Evolutionary conservation across 2,329 filamentous ascomycete genomes (phyloP), one percentile per base, ranked within the genome.

Genomic region (Colletotrichum echinochloae): DNA sequence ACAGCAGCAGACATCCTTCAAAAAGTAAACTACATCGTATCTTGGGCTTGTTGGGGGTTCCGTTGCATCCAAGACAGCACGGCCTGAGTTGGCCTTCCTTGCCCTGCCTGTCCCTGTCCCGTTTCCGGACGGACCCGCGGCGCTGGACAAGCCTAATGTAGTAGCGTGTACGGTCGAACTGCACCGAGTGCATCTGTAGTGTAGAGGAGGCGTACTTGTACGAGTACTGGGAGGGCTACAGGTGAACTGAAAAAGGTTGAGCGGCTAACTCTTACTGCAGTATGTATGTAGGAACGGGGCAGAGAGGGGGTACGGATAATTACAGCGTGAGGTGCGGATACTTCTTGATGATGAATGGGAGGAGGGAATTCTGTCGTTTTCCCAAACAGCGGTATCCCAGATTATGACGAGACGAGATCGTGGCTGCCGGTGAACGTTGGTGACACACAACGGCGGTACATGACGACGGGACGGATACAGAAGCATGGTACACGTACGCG

Each of bases 281-380:
- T n/a, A n/a, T n/a, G n/a, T n/a, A 70, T 70, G 67, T 67, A 67
- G 64, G 67, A 70, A 70, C 67, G 67, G 67, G 67, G 67, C 44
- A 51, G 48, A 62, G 37, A 54, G 64, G 67, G 67, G 62, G 52
- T 39, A 37, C 35, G 14, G 37, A 39, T 39, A 18, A 14, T 18
- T n/a, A n/a, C n/a, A n/a, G 37, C 37, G 16, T 35, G 33, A 26
- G n/a, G 46, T 26, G n/a, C n/a, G n/a, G n/a, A n/a, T n/a, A n/a
- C n/a, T n/a, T n/a, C n/a, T n/a, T n/a, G n/a, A 37, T 33, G 56
- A 60, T 16, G 44, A 57, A 39, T n/a, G n/a, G n/a, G 65, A 7
- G 5, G 39, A 20, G 51, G 49, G 62, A 59, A 67, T 62, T 57
- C 64, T 70, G 64, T 70, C 67, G 57, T 54, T 63, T 70, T 62